Percentiles rank a stretch among this genome's conserved stretches.
phyloP scores from a whole-genome alignment of 2,329 filamentous ascomycete species.

The Acephala macrosclerotiorum region DNA sequence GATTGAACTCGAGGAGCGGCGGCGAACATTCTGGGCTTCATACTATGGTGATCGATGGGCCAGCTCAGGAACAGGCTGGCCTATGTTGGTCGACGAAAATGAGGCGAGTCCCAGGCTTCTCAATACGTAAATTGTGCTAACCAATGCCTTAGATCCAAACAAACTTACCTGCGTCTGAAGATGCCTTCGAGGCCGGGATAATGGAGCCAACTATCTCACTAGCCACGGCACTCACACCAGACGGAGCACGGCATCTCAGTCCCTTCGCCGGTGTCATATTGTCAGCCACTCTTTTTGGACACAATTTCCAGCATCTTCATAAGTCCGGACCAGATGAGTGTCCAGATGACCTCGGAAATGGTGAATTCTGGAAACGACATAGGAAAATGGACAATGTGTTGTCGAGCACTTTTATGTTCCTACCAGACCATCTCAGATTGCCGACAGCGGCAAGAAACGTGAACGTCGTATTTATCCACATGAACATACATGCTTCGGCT shows the following conservation, averaged over 20 bases:
- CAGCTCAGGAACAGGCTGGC: conserved; percentile 77
- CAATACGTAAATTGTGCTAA: conserved; percentile 15
- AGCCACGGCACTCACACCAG: conserved; percentile 61
- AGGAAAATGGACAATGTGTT: conserved; percentile 82
- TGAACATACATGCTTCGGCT: conserved; percentile 86
- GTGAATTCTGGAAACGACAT: conserved; percentile 87
- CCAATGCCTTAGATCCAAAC: conserved; percentile 56
- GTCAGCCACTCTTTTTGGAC: conserved; percentile 80
- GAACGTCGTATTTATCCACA: conserved; percentile 81
- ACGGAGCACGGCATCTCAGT: conserved; percentile 66
- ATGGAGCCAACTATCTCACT: conserved; percentile 70
- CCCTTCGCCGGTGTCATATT: conserved; percentile 77
- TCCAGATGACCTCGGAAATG: conserved; percentile 76
- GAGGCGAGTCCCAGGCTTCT: conserved; percentile 55
- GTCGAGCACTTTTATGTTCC: conserved; percentile 77
- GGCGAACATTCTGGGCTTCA: conserved; percentile 85
- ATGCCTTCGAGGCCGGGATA: conserved; percentile 73
- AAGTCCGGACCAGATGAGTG: conserved; percentile 72
- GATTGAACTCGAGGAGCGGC: conserved; percentile 82
- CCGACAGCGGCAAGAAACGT: conserved; percentile 73
- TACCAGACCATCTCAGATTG: conserved; percentile 78
- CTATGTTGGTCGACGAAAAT: conserved; percentile 76
- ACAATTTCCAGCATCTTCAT: conserved; percentile 83
- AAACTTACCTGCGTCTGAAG: conserved; percentile 80
- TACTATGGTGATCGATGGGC: conserved; percentile 87